Evolutionary conservation across 495 filamentous ascomycete genomes (phyloP).

Genomic region (Podospora appendiculata): DNA sequence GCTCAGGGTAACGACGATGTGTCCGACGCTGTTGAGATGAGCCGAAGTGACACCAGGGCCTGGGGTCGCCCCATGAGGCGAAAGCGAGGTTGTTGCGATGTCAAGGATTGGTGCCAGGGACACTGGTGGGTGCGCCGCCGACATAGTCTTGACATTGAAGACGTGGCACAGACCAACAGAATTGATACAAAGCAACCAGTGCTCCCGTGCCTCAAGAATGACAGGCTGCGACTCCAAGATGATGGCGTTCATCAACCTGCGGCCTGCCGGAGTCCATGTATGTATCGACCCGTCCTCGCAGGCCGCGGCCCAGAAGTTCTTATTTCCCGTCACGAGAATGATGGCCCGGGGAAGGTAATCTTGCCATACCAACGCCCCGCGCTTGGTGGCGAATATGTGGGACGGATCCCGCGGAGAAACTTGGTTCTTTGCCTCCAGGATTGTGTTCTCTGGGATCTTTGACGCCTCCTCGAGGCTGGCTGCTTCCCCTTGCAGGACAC

Average conservation of each 20-base stretch:
- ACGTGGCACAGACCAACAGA: constrained; percentile 86
- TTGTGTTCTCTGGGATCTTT: constrained; percentile 49
- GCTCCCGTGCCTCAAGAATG: constrained; percentile 81
- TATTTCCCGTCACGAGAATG: constrained; percentile 80
- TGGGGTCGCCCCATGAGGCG: constrained; percentile 60
- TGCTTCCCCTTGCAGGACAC: constrained; percentile 31
- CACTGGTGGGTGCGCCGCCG: constrained; percentile 79
- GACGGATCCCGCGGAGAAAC: constrained; percentile 68
- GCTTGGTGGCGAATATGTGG: constrained; percentile 68
- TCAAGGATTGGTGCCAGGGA: constrained; percentile 88
- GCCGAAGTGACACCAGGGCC: constrained; percentile 82
- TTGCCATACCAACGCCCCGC: constrained; percentile 85
- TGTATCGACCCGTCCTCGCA: constrained; percentile 93
- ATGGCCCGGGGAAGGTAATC: constrained; percentile 82
- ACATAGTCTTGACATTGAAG: constrained; percentile 84
- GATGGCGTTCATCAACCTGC: constrained; percentile 73
- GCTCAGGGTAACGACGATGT: constrained; percentile 74
- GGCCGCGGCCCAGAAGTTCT: constrained; percentile 81
- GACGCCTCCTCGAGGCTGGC: constrained; percentile 49
- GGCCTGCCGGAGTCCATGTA: constrained; percentile 90
- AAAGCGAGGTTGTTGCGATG: constrained; percentile 57
- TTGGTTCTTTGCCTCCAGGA: constrained; percentile 44
- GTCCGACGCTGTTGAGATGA: constrained; percentile 77
- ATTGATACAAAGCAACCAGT: constrained; percentile 82
- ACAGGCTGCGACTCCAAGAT: constrained; percentile 89